Base-by-base conservation (phyloP, 1,139 yeast genomes). In the Candida sp. region DNA sequence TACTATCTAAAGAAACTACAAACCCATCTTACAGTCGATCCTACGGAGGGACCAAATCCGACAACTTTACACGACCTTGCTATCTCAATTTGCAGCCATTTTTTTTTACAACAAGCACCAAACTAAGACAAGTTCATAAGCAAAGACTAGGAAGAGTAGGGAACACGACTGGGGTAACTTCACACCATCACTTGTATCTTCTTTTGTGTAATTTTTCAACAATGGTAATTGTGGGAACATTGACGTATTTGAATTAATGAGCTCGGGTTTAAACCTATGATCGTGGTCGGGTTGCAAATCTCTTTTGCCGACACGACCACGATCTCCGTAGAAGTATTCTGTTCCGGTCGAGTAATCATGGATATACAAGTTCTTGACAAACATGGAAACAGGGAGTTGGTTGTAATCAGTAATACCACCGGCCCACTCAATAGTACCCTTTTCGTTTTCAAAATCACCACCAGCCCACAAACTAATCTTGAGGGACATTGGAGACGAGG, bases 391-490 rank as follows among this genome's bases (percentile, higher is more conserved):
- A 1, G 78, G 78, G 27, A 63, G 56, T 30, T 60, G 50, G 1
- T 47, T 40, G 50, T 66, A 72, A 47, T 65, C 61, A 5, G 75
- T 62, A 9, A 45, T 22, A 1, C 77, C 78, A 0, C 77, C 77
- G 1, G 75, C 70, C 77, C 77, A 72, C 22, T 54, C 49, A 21
- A 70, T 65, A 9, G 77, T 73, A 2, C 74, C 77, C 19, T 51
- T 50, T 15, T 56, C 55, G 45, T 71, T 70, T 21, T 46, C 43
- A 11, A 55, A 57, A 44, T 70, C 75, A 0, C 77, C 77, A 4
- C 73, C 75, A 0, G 69, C 73, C 77, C 77, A 72, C 29, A 70
- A 49, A 51, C 75, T 67, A 32, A 70, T 51, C 43, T 59, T 63
- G n/a, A 71, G 51, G 5, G 57, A 57, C 74, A 69, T 68, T 22